Conservation (phyloP, 805 yeast genomes). For the Ogataea ganodermae region DNA sequence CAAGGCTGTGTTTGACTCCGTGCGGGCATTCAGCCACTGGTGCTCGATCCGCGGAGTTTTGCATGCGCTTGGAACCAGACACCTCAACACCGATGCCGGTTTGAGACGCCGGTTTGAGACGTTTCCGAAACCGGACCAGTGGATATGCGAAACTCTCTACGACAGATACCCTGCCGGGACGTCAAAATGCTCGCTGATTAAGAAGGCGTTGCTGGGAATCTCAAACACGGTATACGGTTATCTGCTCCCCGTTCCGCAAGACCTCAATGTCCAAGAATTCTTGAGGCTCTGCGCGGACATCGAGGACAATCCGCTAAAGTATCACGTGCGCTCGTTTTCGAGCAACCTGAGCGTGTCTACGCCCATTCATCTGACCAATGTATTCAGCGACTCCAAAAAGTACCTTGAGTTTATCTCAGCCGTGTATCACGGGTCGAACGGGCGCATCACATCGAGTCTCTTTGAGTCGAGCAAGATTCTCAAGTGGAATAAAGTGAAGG, state of each 20-base stretch:
- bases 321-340: conserved; percentile 43
- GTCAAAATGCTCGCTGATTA: conserved; percentile 45
- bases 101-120: conserved; percentile 35
- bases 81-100: conserved; percentile 37
- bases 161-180: conserved; percentile 57
- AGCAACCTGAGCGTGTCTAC: conserved; percentile 22
- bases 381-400: conserved; percentile 13
- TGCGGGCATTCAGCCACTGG: conserved; percentile 58
- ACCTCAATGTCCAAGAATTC: conserved; percentile 35
- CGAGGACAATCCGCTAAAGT: conserved; percentile 48
- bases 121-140: conserved; percentile 45
- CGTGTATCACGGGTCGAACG: conserved; percentile 28
- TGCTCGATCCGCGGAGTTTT: conserved; percentile 51
- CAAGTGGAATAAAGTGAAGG: conserved; percentile 18
- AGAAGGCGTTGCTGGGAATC: conserved; percentile 40
- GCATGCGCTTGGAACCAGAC: conserved; percentile 41
- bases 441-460: conserved; percentile 14
- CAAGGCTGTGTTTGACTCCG: conserved; percentile 45
- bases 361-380: conserved; percentile 17
- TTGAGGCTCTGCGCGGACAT: conserved; percentile 46
- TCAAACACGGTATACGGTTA: conserved; percentile 40
- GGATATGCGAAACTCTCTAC: conserved; percentile 41
- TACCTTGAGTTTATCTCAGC: conserved; percentile 24
- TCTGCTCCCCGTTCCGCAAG: conserved; percentile 40
- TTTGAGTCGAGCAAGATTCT: conserved; percentile 25